Conservation (phyloP, 306 rosid species). For the Gastrolobium villosum region DNA sequence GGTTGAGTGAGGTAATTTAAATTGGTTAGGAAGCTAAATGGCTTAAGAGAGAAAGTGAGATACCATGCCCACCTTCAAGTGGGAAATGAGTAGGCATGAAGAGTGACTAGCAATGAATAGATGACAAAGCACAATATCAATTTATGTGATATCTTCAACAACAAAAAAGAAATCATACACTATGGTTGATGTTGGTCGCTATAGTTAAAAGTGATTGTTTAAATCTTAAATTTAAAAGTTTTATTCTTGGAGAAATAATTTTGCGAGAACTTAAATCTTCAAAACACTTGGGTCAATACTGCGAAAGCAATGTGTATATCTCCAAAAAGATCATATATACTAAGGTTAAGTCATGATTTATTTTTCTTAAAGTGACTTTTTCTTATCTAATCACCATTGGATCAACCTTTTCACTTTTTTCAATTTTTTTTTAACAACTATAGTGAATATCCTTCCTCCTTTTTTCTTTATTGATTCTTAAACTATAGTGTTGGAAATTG, state of each 20-base stretch:
- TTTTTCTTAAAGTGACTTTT: slow-evolving; percentile 40
- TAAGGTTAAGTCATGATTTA: slow-evolving; percentile 46
- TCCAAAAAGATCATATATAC: not conserved
- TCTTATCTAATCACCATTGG: too few species aligned
- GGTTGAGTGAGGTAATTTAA: slow-evolving; percentile 41
- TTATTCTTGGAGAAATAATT: too few species aligned
- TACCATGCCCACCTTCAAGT: slow-evolving; percentile 59
- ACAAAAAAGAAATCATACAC: slow-evolving; percentile 35
- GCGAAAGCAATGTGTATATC: too few species aligned
- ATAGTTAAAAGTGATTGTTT: too few species aligned
- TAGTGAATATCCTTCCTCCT: too few species aligned
- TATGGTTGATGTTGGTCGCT: too few species aligned
- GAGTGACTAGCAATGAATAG: slow-evolving; percentile 52
- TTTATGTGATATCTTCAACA: slow-evolving; percentile 42
- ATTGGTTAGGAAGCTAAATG: slow-evolving; percentile 35
- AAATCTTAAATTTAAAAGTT: too few species aligned
- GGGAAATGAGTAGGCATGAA: slow-evolving; percentile 65
- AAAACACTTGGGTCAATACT: too few species aligned
- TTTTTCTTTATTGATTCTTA: slow-evolving; percentile 11
- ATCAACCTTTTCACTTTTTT: too few species aligned
- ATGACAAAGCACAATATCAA: slow-evolving; percentile 48
- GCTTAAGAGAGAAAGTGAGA: slow-evolving; percentile 48
- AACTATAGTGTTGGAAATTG: slow-evolving; percentile 37
- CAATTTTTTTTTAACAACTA: too few species aligned
- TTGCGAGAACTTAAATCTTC: too few species aligned